Evolutionary conservation across 257 asterid species (phyloP).

Genomic region (Striga asiatica): DNA sequence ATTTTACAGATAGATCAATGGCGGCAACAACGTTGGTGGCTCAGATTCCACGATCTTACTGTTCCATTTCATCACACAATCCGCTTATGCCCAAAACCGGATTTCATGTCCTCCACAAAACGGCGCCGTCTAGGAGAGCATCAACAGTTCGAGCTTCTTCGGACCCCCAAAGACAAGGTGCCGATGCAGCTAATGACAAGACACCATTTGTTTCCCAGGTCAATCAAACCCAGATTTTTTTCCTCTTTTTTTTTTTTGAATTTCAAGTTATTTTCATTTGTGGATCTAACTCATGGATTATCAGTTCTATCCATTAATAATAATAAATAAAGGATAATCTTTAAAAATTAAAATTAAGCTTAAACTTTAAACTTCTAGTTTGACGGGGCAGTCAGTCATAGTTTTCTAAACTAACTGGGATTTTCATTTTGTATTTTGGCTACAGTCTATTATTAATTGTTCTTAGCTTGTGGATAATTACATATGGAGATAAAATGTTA

Average conservation of each 20-base stretch:
- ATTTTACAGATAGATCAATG: constrained; percentile 27
- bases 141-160: constrained; percentile 17
- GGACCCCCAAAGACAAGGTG: constrained; percentile 7
- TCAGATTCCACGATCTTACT: constrained; percentile 9
- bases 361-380: no score
- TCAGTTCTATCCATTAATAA: no score
- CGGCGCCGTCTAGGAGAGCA: constrained; percentile 21
- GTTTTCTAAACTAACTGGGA: no score
- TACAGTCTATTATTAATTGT: no score
- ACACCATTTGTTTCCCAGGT: constrained; percentile 23
- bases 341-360: no score
- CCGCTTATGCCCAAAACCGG: background rate
- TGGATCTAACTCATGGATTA: no score
- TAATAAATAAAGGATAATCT: no score
- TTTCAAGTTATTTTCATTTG: no score
- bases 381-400: no score
- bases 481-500: no score
- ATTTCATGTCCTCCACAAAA: background rate
- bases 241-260: background rate
- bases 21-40: constrained; percentile 16
- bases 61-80: background rate
- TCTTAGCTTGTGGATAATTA: no score
- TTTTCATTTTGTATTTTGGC: no score
- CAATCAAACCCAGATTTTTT: background rate
- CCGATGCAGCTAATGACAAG: background rate